phyloP scores from a whole-genome alignment of 495 filamentous ascomycete species.

The Talaromyces ruber region DNA sequence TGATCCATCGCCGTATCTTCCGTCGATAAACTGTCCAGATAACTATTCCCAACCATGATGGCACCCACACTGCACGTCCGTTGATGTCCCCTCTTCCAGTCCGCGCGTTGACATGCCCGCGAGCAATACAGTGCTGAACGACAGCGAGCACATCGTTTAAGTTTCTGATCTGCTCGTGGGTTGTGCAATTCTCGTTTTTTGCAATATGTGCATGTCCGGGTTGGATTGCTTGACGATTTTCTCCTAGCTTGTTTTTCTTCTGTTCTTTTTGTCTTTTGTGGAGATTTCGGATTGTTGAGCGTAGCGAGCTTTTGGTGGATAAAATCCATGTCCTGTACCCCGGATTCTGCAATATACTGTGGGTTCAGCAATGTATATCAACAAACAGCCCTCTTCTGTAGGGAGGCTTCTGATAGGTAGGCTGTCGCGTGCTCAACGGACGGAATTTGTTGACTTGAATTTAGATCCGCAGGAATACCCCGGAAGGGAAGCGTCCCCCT shows the following conservation, averaged over 20 bases:
- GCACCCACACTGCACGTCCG: constrained; percentile 22
- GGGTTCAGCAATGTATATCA: background rate
- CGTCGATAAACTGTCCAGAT: constrained; percentile 6
- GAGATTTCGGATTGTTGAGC: background rate
- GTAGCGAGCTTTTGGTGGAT: constrained; percentile 2
- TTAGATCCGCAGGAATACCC: background rate
- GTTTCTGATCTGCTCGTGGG: background rate
- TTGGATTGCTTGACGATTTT: background rate
- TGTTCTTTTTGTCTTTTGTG: background rate
- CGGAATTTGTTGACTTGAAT: background rate
- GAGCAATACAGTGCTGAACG: constrained; percentile 38
- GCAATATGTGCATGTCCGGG: constrained; percentile 4
- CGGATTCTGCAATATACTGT: background rate
- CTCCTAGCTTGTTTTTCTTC: background rate
- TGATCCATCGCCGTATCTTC: constrained; percentile 30
- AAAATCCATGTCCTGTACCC: background rate
- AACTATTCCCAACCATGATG: constrained; percentile 5
- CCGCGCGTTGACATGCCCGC: constrained; percentile 28
- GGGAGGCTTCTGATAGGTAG: background rate
- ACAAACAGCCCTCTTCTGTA: too few species aligned
- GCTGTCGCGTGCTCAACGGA: background rate
- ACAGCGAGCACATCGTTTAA: constrained; percentile 30
- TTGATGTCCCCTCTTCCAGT: constrained; percentile 32
- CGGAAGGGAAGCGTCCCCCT: background rate
- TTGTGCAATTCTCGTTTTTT: constrained; percentile 2